Percentiles rank a stretch among this genome's conserved stretches.
phyloP scores from a whole-genome alignment of 768 basidiomycete species.

The Amanita inopinata region DNA sequence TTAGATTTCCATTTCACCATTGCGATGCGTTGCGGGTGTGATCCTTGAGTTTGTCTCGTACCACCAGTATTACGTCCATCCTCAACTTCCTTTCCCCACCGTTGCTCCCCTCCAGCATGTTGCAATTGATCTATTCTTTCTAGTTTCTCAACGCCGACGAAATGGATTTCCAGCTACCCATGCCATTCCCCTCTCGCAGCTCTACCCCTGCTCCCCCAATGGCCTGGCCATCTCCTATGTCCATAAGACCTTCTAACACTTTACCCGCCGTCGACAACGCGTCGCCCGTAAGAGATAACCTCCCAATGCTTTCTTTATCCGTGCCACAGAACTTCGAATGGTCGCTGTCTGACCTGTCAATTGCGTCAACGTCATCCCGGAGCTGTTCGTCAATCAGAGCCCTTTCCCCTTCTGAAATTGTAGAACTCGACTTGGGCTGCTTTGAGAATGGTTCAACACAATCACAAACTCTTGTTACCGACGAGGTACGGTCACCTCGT shows the following conservation, averaged over 20 bases:
- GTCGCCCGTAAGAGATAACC: neutral
- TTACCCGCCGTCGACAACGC: neutral
- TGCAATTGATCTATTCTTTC: too few relatives aligned
- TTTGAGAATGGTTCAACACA: neutral
- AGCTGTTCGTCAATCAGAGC: constrained; percentile 5
- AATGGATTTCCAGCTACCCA: neutral
- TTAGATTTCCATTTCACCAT: constrained; percentile 3
- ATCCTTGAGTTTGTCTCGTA: too few relatives aligned
- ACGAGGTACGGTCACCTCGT: too few relatives aligned
- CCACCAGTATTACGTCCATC: too few relatives aligned
- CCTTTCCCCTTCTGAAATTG: constrained; percentile 6
- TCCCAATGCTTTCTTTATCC: neutral
- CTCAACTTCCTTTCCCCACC: too few relatives aligned
- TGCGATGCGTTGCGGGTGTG: neutral
- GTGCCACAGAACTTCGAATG: constrained; percentile 4
- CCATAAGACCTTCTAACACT: neutral
- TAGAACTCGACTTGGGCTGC: constrained; percentile 1
- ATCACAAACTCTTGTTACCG: neutral
- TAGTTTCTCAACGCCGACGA: neutral
- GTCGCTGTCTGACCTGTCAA: constrained; percentile 3
- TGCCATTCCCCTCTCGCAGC: constrained; percentile 1
- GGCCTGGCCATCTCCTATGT: too few relatives aligned
- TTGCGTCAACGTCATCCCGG: constrained; percentile 4
- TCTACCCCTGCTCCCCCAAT: neutral
- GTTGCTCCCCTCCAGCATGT: too few relatives aligned